These are phyloP conservation scores for Candida insectorum DNA, from an alignment of 805 yeast genomes.

Conservation along the genomic window DNA sequence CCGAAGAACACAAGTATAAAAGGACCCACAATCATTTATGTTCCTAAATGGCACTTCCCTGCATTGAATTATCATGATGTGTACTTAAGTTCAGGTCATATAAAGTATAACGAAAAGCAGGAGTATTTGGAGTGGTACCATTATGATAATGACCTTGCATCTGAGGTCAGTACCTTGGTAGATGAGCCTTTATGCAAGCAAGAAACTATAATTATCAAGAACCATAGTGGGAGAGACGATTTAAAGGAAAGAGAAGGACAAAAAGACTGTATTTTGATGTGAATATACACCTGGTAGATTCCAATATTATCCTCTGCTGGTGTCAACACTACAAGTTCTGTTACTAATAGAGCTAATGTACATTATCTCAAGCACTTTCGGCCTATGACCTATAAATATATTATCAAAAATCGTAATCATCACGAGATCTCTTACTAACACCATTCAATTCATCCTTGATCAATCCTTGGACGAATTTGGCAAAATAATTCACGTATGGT, in stretches of 20 bases:
- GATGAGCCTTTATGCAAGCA: conserved; percentile 9
- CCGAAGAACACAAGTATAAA: conserved; percentile 2
- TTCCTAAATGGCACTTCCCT: conserved; percentile 74
- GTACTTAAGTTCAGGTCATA: conserved; percentile 52
- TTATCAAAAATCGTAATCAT: conserved; percentile 27
- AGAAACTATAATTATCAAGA: conserved; percentile 35
- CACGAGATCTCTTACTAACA: conserved; percentile 30
- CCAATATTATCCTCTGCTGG: conserved; percentile 1
- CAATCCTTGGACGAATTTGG: conserved; percentile 55
- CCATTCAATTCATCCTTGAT: conserved; percentile 50
- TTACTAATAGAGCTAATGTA: not conserved
- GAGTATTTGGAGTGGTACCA: conserved; percentile 76
- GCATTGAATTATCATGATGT: conserved; percentile 45
- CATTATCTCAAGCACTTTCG: not conserved
- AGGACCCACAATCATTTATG: conserved; percentile 55
- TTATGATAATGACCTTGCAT: conserved; percentile 3
- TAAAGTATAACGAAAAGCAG: conserved; percentile 46
- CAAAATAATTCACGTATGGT: conserved; percentile 67
- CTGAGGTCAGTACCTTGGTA: conserved; percentile 3
- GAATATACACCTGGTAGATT: conserved; percentile 1
- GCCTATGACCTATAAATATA: not conserved
- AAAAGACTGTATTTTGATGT: conserved; percentile 2
- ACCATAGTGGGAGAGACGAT: conserved; percentile 34
- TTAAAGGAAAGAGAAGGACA: conserved; percentile 13
- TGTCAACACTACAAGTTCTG: not conserved